These are phyloP conservation scores for Haplosporangium sp. DNA, from an alignment of 371 early-diverging fungal species.

Conservation along the genomic window DNA sequence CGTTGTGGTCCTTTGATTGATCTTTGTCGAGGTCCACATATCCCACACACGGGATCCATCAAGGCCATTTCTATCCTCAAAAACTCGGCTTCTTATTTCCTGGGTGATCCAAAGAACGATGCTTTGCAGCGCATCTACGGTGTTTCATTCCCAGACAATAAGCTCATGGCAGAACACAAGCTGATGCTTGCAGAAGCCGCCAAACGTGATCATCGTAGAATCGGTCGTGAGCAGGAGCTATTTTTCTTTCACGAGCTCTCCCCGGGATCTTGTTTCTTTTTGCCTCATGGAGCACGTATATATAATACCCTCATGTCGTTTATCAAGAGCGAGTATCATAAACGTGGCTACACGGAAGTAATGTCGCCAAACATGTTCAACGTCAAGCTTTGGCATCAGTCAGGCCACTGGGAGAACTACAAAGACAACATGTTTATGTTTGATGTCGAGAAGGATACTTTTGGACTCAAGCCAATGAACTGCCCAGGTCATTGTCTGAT, in stretches of 20 bases:
- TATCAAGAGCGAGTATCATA: conserved; percentile 82
- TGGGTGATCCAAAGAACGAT: conserved; percentile 97
- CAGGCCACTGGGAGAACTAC: conserved; percentile 99
- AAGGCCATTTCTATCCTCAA: conserved; percentile 96
- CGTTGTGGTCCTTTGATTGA: conserved; percentile 98
- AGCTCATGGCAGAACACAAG: conserved; percentile 94
- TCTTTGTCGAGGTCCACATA: conserved; percentile 98
- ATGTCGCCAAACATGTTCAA: conserved; percentile 98
- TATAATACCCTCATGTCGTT: conserved; percentile 95
- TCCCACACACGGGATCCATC: conserved; percentile 94
- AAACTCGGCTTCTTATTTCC: conserved; percentile 99
- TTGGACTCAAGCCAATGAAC: conserved; percentile 99
- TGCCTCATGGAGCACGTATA: conserved; percentile 97
- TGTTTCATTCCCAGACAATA: conserved; percentile 98
- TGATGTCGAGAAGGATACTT: conserved; percentile 90
- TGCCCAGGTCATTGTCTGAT: conserved; percentile 99
- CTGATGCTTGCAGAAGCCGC: conserved; percentile 95
- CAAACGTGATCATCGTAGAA: conserved; percentile 97
- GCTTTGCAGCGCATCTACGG: conserved; percentile 99
- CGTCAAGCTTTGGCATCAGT: conserved; percentile 96
- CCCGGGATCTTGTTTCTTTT: conserved; percentile 98
- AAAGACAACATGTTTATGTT: conserved; percentile 98
- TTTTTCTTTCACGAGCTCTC: conserved; percentile 98
- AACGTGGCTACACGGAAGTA: conserved; percentile 91
- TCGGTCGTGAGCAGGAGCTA: conserved; percentile 95